Conservation (phyloP, 2,329 filamentous ascomycete genomes). For the Ambrosiella beaveri region DNA sequence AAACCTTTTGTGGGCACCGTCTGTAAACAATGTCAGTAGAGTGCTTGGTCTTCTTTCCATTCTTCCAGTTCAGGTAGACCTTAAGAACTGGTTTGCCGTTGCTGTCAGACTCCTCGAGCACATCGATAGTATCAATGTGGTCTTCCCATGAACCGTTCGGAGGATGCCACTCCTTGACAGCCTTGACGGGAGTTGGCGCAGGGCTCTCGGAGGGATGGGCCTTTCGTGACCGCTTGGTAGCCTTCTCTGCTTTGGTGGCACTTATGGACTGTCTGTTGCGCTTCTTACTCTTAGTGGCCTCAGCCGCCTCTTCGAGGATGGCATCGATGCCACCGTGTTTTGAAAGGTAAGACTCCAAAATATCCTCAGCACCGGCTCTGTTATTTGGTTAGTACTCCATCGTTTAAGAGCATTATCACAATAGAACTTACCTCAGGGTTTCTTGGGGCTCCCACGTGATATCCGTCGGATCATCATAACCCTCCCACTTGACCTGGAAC, state of each 20-base stretch:
- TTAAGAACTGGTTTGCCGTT: constrained; percentile 27
- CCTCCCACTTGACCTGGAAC: constrained; percentile 68
- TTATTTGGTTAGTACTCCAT: not conserved
- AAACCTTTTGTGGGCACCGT: constrained; percentile 62
- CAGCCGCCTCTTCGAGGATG: constrained; percentile 34
- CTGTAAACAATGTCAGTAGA: constrained; percentile 49
- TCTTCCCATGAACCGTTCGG: constrained; percentile 65
- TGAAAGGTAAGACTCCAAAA: constrained; percentile 47
- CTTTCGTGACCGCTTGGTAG: constrained; percentile 28
- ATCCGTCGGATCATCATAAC: constrained; percentile 52
- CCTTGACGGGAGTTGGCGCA: constrained; percentile 26
- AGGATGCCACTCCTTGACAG: constrained; percentile 35
- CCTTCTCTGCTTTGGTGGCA: constrained; percentile 18
- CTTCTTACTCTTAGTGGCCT: constrained; percentile 38
- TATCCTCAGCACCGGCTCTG: constrained; percentile 39
- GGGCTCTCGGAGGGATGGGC: constrained; percentile 32
- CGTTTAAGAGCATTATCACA: not conserved
- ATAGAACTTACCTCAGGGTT: constrained; percentile 39
- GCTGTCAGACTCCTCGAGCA: constrained; percentile 47
- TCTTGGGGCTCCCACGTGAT: constrained; percentile 65
- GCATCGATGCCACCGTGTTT: constrained; percentile 45
- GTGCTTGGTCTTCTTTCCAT: constrained; percentile 58
- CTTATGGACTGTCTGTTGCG: constrained; percentile 31
- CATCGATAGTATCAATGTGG: constrained; percentile 51
- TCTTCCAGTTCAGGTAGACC: constrained; percentile 59